Conservation (phyloP, 2,329 filamentous ascomycete genomes). For the Penicillium digitatum region DNA sequence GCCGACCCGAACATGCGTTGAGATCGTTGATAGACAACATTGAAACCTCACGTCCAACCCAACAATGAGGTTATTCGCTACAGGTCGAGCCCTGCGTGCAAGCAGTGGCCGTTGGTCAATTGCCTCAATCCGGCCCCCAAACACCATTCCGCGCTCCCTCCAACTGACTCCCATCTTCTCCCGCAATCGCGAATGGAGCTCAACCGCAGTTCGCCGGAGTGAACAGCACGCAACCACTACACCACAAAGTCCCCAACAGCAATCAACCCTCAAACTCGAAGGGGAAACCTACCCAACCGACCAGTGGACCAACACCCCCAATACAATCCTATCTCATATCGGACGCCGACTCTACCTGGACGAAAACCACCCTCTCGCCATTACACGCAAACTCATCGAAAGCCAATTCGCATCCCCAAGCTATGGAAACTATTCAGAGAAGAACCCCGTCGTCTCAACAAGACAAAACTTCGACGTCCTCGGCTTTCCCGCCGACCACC, state of each 20-base stretch:
- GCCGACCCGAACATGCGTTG: constrained; percentile 22
- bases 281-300: constrained; percentile 65
- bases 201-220: constrained; percentile 27
- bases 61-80: constrained; percentile 40
- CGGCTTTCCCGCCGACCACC: constrained; percentile 82
- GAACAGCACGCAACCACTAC: constrained; percentile 12
- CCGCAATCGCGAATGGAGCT: constrained; percentile 30
- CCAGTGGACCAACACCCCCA: constrained; percentile 78
- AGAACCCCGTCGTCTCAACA: constrained; percentile 79
- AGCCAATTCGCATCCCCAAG: constrained; percentile 71
- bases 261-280: constrained; percentile 52
- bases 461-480: constrained; percentile 95
- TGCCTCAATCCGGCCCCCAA: constrained; percentile 21
- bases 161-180: constrained; percentile 14
- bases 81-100: constrained; percentile 38
- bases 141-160: constrained; percentile 21
- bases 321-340: constrained; percentile 69
- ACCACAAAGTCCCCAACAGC: constrained; percentile 3
- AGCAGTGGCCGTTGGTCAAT: constrained; percentile 35
- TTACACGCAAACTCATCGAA: constrained; percentile 89
- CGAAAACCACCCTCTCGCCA: constrained; percentile 80
- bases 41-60: not conserved
- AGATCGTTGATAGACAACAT: constrained; percentile 3
- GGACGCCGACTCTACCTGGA: constrained; percentile 82
- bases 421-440: constrained; percentile 72